Conservation (phyloP, 257 asterid genomes). For the Verbena officinalis region DNA sequence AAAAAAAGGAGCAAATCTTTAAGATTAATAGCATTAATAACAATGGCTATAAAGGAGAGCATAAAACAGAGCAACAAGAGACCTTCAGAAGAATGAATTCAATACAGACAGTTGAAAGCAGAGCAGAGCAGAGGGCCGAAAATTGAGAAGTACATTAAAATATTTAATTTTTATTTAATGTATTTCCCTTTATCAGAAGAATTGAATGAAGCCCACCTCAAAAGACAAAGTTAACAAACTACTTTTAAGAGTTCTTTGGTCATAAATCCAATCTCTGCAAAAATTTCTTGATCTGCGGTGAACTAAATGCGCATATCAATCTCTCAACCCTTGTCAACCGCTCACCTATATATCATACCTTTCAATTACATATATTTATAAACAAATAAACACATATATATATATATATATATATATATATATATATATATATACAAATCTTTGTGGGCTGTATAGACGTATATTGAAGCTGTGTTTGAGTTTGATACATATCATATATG, state of each 20-base stretch:
- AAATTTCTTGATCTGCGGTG: constrained; percentile 52
- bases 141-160: not conserved
- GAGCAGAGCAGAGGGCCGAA: constrained; percentile 16
- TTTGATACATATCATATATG: not conserved
- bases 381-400: no score
- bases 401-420: not conserved
- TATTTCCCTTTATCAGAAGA: not conserved
- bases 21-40: constrained; percentile 11
- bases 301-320: constrained; percentile 31
- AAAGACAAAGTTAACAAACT: constrained; percentile 32
- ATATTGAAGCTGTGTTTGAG: constrained; percentile 18
- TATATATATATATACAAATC: not conserved
- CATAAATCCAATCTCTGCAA: constrained; percentile 34
- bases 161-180: no score
- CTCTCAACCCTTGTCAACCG: constrained; percentile 35
- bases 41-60: constrained; percentile 30
- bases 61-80: constrained; percentile 8
- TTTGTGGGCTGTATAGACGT: not conserved
- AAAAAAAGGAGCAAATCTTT: not conserved
- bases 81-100: constrained; percentile 47
- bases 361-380: not conserved
- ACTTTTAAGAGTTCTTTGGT: constrained; percentile 17
- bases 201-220: constrained; percentile 27
- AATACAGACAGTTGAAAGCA: constrained; percentile 13
- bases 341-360: constrained; percentile 12